These are phyloP conservation scores for Sphaceloma murrayae DNA, from an alignment of 2,329 filamentous ascomycete species.

Conservation along the genomic window DNA sequence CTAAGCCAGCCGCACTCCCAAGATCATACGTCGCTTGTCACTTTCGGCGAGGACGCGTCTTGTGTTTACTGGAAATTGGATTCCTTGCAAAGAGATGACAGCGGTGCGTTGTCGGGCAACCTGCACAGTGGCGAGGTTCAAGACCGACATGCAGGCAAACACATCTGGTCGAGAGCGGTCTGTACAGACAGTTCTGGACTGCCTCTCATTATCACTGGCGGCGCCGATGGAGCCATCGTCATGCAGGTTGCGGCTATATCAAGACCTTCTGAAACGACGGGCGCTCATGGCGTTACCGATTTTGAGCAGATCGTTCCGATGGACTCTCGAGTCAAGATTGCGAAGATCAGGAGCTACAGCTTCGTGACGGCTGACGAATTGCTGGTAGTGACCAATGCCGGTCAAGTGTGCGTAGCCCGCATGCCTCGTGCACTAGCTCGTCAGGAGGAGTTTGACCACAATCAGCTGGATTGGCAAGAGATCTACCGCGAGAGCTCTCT, in stretches of 20 bases:
- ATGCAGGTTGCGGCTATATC: conserved; percentile 11
- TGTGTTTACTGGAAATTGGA: conserved; percentile 53
- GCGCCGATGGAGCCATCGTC: conserved; percentile 65
- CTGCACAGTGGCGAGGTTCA: conserved; percentile 49
- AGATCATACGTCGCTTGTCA: too few relatives aligned
- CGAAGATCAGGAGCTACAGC: conserved; percentile 52
- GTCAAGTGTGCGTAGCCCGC: conserved; percentile 37
- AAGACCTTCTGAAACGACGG: neutral
- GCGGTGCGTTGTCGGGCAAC: conserved; percentile 20
- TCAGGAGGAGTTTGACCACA: neutral
- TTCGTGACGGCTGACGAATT: conserved; percentile 48
- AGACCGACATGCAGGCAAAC: conserved; percentile 70
- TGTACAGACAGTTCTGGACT: neutral
- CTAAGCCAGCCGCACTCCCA: neutral
- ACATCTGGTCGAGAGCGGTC: conserved; percentile 67
- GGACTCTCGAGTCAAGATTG: conserved; percentile 23
- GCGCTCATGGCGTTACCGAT: neutral
- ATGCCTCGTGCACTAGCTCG: conserved; percentile 32
- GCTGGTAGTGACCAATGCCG: conserved; percentile 49
- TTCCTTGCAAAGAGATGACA: conserved; percentile 13
- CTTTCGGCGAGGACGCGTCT: conserved; percentile 77
- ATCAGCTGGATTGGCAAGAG: conserved; percentile 23
- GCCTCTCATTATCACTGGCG: conserved; percentile 57
- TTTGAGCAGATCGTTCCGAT: neutral
- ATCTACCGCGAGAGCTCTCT: conserved; percentile 32